Conservation (phyloP, 805 yeast species). For the Cyberlindnera veronae region DNA sequence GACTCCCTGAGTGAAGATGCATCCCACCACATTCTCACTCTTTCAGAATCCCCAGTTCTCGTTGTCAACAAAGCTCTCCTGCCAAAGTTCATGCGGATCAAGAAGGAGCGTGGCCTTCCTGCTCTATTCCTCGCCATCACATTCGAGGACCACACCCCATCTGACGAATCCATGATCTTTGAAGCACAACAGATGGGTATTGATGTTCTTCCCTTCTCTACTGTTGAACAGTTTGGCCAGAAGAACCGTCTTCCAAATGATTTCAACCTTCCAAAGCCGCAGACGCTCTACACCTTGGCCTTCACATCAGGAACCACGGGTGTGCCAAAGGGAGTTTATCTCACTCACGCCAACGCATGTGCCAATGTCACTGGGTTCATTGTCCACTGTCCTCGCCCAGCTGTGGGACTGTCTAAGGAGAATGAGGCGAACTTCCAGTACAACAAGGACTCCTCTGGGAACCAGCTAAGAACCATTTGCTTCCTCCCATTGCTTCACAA, state of each 20-base stretch:
- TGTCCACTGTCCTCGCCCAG: constrained; percentile 28
- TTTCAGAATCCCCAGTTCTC: constrained; percentile 52
- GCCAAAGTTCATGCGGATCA: constrained; percentile 38
- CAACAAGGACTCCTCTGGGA: constrained; percentile 18
- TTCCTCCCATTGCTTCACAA: constrained; percentile 59
- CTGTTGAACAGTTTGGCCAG: constrained; percentile 32
- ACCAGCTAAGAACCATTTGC: constrained; percentile 26
- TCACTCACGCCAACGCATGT: constrained; percentile 53
- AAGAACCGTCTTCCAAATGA: constrained; percentile 33
- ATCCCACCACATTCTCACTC: constrained; percentile 46
- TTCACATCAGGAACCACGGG: constrained; percentile 68
- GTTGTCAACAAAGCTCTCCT: constrained; percentile 44
- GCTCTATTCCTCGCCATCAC: constrained; percentile 42
- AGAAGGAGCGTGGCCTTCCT: constrained; percentile 27
- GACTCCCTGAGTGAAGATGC: constrained; percentile 47
- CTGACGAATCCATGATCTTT: constrained; percentile 19
- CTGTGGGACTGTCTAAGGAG: constrained; percentile 18
- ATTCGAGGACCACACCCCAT: constrained; percentile 39
- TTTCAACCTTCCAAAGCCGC: constrained; percentile 33
- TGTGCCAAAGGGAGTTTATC: constrained; percentile 58
- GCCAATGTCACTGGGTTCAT: constrained; percentile 33
- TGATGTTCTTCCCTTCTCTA: constrained; percentile 36
- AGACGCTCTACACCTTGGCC: constrained; percentile 45
- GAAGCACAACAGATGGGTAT: constrained; percentile 20
- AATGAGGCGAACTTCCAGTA: constrained; percentile 14